Evolutionary conservation across 1,139 yeast species (phyloP).

Genomic region (Hemisphaericaspora lyxosophila): DNA sequence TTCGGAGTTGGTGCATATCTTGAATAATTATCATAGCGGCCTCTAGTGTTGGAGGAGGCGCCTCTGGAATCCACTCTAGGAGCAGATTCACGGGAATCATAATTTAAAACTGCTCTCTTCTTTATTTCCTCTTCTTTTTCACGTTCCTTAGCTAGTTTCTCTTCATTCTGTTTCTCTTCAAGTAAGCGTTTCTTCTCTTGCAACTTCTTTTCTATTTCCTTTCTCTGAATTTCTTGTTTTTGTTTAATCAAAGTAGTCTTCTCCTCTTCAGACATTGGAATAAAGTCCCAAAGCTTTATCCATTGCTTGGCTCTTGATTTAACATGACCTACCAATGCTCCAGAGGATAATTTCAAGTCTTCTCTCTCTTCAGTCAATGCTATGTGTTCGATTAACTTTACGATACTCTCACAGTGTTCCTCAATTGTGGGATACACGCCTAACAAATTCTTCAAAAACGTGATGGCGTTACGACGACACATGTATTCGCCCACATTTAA

Average conservation of each 20-base stretch:
- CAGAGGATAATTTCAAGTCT: slow-evolving; percentile 77
- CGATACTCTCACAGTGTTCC: slow-evolving; percentile 61
- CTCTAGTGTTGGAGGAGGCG: slow-evolving; percentile 15
- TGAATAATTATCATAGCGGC: slow-evolving; percentile 36
- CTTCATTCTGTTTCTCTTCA: slow-evolving; percentile 21
- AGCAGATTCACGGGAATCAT: slow-evolving; percentile 22
- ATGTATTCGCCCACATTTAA: slow-evolving; percentile 65
- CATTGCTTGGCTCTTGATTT: slow-evolving; percentile 58
- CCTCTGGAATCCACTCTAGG: slow-evolving; percentile 24
- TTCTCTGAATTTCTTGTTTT: slow-evolving; percentile 19
- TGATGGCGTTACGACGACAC: slow-evolving; percentile 79
- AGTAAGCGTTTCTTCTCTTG: slow-evolving; percentile 19
- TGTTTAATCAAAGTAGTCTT: slow-evolving; percentile 22
- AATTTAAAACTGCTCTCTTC: slow-evolving; percentile 17
- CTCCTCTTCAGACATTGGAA: slow-evolving; percentile 41
- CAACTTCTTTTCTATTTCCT: slow-evolving; percentile 16
- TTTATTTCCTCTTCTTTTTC: slow-evolving; percentile 15
- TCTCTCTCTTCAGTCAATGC: slow-evolving; percentile 63
- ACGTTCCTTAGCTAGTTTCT: slow-evolving; percentile 20
- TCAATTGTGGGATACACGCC: slow-evolving; percentile 68
- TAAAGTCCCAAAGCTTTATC: slow-evolving; percentile 60
- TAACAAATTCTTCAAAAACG: slow-evolving; percentile 68
- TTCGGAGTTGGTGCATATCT: slow-evolving; percentile 7
- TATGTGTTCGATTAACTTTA: slow-evolving; percentile 49
- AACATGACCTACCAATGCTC: slow-evolving; percentile 73